Conservation (phyloP, 305 asterid species). For the Withania somnifera region DNA sequence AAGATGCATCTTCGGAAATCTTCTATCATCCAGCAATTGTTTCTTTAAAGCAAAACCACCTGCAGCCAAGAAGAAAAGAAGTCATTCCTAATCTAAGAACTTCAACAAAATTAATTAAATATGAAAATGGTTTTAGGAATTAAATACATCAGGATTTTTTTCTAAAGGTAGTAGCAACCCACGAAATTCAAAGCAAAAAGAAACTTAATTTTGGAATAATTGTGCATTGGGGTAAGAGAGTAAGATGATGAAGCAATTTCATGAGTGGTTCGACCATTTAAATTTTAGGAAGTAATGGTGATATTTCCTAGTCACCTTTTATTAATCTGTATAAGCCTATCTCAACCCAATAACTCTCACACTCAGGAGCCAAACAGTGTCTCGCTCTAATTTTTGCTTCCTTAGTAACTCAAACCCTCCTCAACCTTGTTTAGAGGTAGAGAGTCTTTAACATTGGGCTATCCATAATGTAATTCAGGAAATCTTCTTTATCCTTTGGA, state of each 20-base stretch:
- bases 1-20: conserved; percentile 85
- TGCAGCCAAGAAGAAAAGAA: conserved; percentile 19
- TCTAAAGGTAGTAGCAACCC: background rate
- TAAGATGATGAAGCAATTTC: background rate
- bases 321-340: background rate
- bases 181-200: background rate
- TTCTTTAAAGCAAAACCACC: conserved; percentile 92
- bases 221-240: background rate
- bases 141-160: background rate
- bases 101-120: background rate
- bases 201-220: background rate
- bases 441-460: background rate
- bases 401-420: background rate
- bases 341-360: background rate
- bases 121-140: background rate
- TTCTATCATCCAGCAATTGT: conserved; percentile 79
- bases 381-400: background rate
- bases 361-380: background rate
- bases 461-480: background rate
- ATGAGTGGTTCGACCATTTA: background rate
- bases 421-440: background rate
- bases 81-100: background rate
- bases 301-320: background rate
- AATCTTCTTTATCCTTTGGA: background rate
- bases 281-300: background rate